Evolutionary conservation across 495 filamentous ascomycete genomes (phyloP).

Genomic region (Aspergillus ellipticus): DNA sequence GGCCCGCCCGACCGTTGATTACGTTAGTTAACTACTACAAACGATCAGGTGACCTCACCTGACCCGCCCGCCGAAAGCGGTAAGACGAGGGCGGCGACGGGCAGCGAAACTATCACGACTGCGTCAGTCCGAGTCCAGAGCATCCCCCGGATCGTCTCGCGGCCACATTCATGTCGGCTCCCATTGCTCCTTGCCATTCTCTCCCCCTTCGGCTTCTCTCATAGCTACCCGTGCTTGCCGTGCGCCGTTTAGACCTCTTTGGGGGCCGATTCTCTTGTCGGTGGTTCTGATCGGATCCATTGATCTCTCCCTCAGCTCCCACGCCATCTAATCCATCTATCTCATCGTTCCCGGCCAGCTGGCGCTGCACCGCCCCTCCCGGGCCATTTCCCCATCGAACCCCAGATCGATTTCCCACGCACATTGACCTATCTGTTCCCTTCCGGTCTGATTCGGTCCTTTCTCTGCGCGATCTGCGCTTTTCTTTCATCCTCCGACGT

Average conservation of each 20-base stretch:
- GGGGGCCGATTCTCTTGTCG: not conserved
- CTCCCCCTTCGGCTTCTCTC: not conserved
- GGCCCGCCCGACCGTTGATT: no score
- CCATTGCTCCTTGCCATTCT: not conserved
- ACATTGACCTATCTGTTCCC: not conserved
- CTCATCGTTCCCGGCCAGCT: not conserved
- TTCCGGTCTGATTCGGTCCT: not conserved
- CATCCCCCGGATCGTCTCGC: not conserved
- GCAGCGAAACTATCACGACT: constrained; percentile 1
- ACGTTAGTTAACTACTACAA: no score
- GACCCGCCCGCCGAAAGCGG: constrained; percentile 1
- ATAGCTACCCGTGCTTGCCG: not conserved
- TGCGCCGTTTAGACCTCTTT: not conserved
- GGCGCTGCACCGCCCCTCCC: not conserved
- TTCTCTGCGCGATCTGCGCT: not conserved
- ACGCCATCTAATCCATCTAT: not conserved
- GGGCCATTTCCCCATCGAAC: not conserved
- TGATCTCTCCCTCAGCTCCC: not conserved
- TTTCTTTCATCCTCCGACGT: not conserved
- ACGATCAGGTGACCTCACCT: constrained; percentile 16
- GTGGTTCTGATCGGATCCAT: not conserved
- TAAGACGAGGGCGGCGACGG: not conserved
- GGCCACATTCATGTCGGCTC: not conserved
- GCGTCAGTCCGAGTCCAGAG: not conserved
- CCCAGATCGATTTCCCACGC: not conserved